Evolutionary conservation across 2,329 filamentous ascomycete species (phyloP), one percentile per base, ranked within the genome.

Genomic region (Pyrenochaeta sp.): DNA sequence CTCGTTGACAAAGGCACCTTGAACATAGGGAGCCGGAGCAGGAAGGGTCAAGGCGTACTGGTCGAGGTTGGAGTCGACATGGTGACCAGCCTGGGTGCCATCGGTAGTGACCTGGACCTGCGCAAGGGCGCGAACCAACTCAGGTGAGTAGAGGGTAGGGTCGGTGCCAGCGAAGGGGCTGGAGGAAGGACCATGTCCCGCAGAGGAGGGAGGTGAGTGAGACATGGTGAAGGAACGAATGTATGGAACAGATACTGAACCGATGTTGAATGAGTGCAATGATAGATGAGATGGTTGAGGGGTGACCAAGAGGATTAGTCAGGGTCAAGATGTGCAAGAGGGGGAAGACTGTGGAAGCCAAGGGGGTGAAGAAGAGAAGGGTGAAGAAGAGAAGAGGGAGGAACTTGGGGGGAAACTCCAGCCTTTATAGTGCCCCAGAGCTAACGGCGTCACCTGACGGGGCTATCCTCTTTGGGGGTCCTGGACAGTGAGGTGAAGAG

Each of bases 121-220:
- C 35, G 26, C 39, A 34, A 31, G 41, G 21, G 41, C 52, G 40
- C 61, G 62, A 17, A 46, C 43, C 3, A 50, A 19, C 21, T 64
- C 60, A 24, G 61, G 63, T 8, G 63, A 64, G 55, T 65, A 64
- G 6, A 58, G 43, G 7, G 64, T 65, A 6, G 55, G 55, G 17
- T 68, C 60, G 10, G 63, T 67, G 31, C 58, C 56, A 17, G 48
- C 51, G 23, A 56, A 65, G 15, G 63, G 63, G 31, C 59, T 63
- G 4, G 60, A 64, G 1, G 59, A 44, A 22, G 58, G 48, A 28
- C 58, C 59, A 39, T 43, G 30, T 23, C 45, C 52, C 19, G 47
- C 49, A 10, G 58, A 62, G 10, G 61, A 63, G 35, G 52, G 45
- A 13, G 60, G 54, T 20, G 61, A 63, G 24, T 55, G 55, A 48